A percentile compares a stretch with the other conserved stretches of the same genome.
These are phyloP conservation scores for Pichia sporocuriosa DNA, from an alignment of 805 yeast species.

Conservation along the genomic window DNA sequence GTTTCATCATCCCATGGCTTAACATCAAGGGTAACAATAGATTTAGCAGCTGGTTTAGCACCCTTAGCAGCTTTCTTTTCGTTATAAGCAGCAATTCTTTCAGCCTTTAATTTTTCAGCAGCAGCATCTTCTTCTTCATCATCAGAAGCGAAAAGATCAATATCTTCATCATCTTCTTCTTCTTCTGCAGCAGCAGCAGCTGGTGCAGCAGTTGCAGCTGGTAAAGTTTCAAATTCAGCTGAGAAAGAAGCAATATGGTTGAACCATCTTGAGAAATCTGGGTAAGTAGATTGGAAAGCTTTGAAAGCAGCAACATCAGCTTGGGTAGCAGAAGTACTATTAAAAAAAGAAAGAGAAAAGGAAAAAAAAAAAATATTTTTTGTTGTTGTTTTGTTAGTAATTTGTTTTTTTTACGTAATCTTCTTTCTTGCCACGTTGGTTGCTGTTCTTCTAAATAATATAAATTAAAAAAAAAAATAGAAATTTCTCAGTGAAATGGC, in stretches of 20 bases:
- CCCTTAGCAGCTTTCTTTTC: slow-evolving; percentile 97
- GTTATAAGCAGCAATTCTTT: slow-evolving; percentile 96
- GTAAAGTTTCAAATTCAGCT: slow-evolving; percentile 73
- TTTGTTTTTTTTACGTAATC: no score
- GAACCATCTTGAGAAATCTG: slow-evolving; percentile 97
- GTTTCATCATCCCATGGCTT: slow-evolving; percentile 99
- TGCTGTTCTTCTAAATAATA: no score
- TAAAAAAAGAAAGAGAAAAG: slow-evolving; percentile 15
- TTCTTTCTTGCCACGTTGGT: no score
- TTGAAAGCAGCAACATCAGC: slow-evolving; percentile 93
- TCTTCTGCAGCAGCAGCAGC: slow-evolving; percentile 50
- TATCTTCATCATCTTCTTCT: slow-evolving; percentile 85
- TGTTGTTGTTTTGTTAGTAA: slow-evolving; percentile 12
- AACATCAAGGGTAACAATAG: slow-evolving; percentile 92
- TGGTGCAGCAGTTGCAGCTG: slow-evolving; percentile 64
- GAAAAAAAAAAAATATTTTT: no score
- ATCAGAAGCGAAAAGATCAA: slow-evolving; percentile 89
- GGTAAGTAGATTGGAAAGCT: slow-evolving; percentile 88
- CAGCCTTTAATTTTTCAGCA: slow-evolving; percentile 95
- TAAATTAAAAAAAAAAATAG: background rate
- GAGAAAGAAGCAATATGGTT: slow-evolving; percentile 94
- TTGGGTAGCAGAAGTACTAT: slow-evolving; percentile 82
- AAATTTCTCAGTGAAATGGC: slow-evolving; percentile 13
- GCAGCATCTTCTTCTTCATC: slow-evolving; percentile 93
- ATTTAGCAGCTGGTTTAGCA: slow-evolving; percentile 98